Evolutionary conservation across 2,329 filamentous ascomycete species (phyloP).

Genomic region (Venturia effusa): DNA sequence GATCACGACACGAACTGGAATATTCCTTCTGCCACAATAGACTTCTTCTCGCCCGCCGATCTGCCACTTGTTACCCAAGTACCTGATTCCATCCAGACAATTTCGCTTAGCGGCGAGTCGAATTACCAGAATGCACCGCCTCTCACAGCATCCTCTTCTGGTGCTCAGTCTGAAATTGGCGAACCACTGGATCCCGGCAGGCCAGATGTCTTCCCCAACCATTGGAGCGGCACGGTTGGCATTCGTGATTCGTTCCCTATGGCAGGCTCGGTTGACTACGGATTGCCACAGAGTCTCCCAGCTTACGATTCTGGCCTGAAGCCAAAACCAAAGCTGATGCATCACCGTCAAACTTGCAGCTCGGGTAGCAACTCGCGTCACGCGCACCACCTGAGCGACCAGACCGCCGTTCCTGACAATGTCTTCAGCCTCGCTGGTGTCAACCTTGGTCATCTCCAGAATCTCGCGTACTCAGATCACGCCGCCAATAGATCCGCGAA

Average conservation of each 20-base stretch:
- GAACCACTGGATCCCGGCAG: conserved; percentile 24
- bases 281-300: conserved; percentile 14
- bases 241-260: conserved; percentile 18
- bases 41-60: conserved; percentile 29
- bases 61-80: conserved; percentile 27
- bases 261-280: conserved; percentile 24
- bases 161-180: conserved; percentile 28
- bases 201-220: not conserved
- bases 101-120: conserved; percentile 31
- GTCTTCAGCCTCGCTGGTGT: not conserved
- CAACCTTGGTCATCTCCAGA: conserved; percentile 11
- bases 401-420: conserved; percentile 1
- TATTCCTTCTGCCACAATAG: conserved; percentile 10
- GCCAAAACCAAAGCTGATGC: not conserved
- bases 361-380: conserved; percentile 1
- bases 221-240: conserved; percentile 7
- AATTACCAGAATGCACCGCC: conserved; percentile 27
- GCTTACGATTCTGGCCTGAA: conserved; percentile 8
- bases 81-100: conserved; percentile 24
- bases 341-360: conserved; percentile 9
- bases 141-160: conserved; percentile 28
- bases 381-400: not conserved
- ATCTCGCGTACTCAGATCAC: conserved; percentile 5
- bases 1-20: conserved; percentile 19
- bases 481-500: not conserved